Conservation (phyloP, 495 filamentous ascomycete species). For the Hypomontagnella submonticulosa region DNA sequence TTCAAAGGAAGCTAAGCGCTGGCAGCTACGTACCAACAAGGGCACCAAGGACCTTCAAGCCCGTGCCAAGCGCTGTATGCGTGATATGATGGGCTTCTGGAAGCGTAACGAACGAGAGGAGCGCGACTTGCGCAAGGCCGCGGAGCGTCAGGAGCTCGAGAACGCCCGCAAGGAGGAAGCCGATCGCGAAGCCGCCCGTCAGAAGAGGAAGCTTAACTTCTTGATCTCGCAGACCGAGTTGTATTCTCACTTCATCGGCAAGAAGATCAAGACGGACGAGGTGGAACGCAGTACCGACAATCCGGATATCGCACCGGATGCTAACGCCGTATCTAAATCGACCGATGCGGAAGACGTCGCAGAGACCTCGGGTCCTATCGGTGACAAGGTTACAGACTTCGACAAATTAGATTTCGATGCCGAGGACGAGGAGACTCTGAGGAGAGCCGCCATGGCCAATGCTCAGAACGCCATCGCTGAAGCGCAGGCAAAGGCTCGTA, state of each 20-base stretch:
- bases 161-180: slow-evolving; percentile 96
- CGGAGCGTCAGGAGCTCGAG: slow-evolving; percentile 96
- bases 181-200: slow-evolving; percentile 94
- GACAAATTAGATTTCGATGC: slow-evolving; percentile 96
- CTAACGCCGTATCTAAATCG: slow-evolving; percentile 57
- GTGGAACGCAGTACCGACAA: slow-evolving; percentile 89
- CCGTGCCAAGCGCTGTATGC: slow-evolving; percentile 96
- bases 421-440: slow-evolving; percentile 86
- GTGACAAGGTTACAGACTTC: slow-evolving; percentile 85
- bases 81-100: slow-evolving; percentile 99
- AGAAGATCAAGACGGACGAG: slow-evolving; percentile 97
- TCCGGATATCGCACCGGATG: slow-evolving; percentile 67
- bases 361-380: slow-evolving; percentile 66
- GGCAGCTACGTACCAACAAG: slow-evolving; percentile 98
- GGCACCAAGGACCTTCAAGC: slow-evolving; percentile 97
- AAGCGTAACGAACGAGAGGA: slow-evolving; percentile 98
- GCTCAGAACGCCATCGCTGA: slow-evolving; percentile 96
- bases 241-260: slow-evolving; percentile 99
- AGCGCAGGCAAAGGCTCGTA: slow-evolving; percentile 89
- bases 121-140: slow-evolving; percentile 89
- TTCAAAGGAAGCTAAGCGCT: slow-evolving; percentile 95
- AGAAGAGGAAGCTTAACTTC: slow-evolving; percentile 99
- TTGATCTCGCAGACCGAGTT: slow-evolving; percentile 98
- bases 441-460: slow-evolving; percentile 89
- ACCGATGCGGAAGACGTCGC: slow-evolving; percentile 67